Conservation (phyloP, 495 filamentous ascomycete genomes). For the Talaromyces borbonicus region DNA sequence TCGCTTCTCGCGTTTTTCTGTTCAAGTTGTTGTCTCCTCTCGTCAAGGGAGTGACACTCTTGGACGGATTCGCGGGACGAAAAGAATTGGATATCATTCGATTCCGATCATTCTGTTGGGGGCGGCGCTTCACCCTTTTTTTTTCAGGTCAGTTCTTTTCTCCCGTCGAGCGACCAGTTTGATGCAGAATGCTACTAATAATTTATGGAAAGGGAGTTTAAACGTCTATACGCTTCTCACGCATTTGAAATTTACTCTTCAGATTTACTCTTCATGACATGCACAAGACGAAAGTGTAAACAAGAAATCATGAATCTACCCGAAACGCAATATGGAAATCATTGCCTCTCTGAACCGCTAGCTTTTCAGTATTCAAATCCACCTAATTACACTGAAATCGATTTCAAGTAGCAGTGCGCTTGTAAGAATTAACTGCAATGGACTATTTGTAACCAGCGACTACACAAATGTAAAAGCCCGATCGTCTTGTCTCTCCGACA, state of each 20-base stretch:
- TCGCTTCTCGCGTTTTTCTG: too few relatives aligned
- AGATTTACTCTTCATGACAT: too few relatives aligned
- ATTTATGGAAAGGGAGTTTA: not conserved
- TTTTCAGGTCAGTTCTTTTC: too few relatives aligned
- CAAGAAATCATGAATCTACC: too few relatives aligned
- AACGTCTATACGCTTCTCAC: too few relatives aligned
- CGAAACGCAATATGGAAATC: too few relatives aligned
- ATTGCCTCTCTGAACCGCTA: not conserved
- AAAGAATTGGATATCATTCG: constrained; percentile 63
- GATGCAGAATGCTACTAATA: constrained; percentile 44
- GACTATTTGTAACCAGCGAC: not conserved
- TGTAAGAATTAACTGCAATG: not conserved
- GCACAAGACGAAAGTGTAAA: too few relatives aligned
- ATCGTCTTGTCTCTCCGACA: not conserved
- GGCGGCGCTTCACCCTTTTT: constrained; percentile 61
- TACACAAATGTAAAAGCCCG: too few relatives aligned
- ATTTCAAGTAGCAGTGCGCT: not conserved
- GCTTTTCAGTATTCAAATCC: not conserved
- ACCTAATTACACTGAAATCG: not conserved
- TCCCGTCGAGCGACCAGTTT: too few relatives aligned
- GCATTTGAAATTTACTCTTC: too few relatives aligned
- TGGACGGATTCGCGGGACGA: constrained; percentile 22
- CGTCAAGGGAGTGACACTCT: constrained; percentile 10
- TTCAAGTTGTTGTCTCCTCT: constrained; percentile 20
- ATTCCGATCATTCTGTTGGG: constrained; percentile 97